Conservation (phyloP, 1,284 basidiomycete genomes). For the Cryptococcus sp. region DNA sequence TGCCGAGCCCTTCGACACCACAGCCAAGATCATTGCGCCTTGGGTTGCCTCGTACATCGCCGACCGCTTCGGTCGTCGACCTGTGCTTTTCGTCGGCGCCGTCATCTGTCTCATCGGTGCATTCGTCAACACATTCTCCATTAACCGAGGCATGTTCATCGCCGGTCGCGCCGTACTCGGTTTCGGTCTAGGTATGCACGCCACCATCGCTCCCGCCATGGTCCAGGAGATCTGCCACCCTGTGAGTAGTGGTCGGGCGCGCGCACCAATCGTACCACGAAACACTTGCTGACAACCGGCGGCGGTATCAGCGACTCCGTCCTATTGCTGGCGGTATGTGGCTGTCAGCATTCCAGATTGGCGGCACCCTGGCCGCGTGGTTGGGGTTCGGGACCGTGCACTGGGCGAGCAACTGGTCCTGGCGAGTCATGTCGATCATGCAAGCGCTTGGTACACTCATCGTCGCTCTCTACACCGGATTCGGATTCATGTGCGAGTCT, state of each 20-base stretch:
- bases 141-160: slow-evolving; percentile 16
- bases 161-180: slow-evolving; percentile 29
- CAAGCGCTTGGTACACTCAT: neutral
- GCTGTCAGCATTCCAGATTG: slow-evolving; percentile 3
- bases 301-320: neutral
- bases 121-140: slow-evolving; percentile 33
- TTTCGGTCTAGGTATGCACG: slow-evolving; percentile 32
- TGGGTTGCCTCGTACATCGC: slow-evolving; percentile 29
- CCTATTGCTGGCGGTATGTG: slow-evolving; percentile 1
- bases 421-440: slow-evolving; percentile 5
- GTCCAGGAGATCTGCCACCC: slow-evolving; percentile 32
- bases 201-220: slow-evolving; percentile 26
- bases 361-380: slow-evolving; percentile 2
- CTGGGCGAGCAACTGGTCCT: slow-evolving; percentile 3
- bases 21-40: slow-evolving; percentile 21
- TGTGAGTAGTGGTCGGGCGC: slow-evolving; percentile 9
- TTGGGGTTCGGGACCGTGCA: neutral
- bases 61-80: slow-evolving; percentile 24
- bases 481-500: slow-evolving; percentile 32
- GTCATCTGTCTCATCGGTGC: slow-evolving; percentile 31
- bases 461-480: neutral
- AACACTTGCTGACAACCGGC: too few relatives aligned
- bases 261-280: neutral
- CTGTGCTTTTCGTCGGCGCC: slow-evolving; percentile 30
- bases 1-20: neutral